Conservation (phyloP, 176 grass and related monocot species). For the Raddia guianensis region DNA sequence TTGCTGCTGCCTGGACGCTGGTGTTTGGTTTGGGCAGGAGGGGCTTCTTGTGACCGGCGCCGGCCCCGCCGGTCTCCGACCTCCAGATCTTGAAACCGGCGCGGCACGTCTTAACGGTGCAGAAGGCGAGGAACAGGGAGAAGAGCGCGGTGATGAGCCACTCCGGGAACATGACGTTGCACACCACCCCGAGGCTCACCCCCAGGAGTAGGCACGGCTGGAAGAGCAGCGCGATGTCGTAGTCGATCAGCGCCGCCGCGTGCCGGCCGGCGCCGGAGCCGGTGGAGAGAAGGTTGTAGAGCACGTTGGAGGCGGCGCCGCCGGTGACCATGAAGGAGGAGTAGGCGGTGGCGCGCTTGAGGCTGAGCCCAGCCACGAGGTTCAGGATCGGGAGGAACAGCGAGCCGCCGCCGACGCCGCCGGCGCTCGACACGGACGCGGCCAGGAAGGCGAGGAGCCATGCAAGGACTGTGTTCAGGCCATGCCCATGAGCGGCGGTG, state of each 20-base stretch:
- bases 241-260: conserved; percentile 51
- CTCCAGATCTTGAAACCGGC: conserved; percentile 73
- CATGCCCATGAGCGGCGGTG: background rate
- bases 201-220: conserved; percentile 81
- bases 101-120: conserved; percentile 65
- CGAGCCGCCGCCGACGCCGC: conserved; percentile 71
- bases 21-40: conserved; percentile 26
- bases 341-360: conserved; percentile 65
- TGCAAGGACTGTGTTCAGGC: conserved; percentile 33
- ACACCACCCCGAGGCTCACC: conserved; percentile 77
- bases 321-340: conserved; percentile 82
- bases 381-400: conserved; percentile 84
- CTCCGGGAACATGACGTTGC: conserved; percentile 84
- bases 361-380: conserved; percentile 56
- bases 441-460: conserved; percentile 67
- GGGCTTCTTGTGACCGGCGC: conserved; percentile 25
- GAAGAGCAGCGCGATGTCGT: conserved; percentile 70
- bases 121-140: conserved; percentile 62
- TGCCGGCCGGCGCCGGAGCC: background rate
- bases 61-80: conserved; percentile 35
- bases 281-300: conserved; percentile 58
- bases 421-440: conserved; percentile 66
- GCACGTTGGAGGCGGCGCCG: conserved; percentile 63
- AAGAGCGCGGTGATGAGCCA: conserved; percentile 86
- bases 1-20: background rate